A percentile compares a stretch with the other conserved stretches of the same genome.
Evolutionary conservation across 345 rosid genomes (phyloP).

Genomic region (Syzygium jambos): DNA sequence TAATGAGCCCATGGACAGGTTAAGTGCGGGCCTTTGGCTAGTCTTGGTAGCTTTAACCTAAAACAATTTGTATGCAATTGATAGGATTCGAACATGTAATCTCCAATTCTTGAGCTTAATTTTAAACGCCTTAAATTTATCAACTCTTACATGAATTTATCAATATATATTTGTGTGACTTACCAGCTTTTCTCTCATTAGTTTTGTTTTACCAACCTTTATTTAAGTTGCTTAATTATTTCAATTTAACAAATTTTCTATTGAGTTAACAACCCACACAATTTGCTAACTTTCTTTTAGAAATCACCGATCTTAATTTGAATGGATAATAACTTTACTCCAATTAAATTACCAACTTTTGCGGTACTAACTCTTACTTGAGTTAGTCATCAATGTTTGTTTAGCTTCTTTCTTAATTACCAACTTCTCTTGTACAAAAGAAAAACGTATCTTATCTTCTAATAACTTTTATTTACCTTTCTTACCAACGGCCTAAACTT

Average conservation of each 20-base stretch:
- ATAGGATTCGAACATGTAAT: no score
- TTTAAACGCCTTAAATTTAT: no score
- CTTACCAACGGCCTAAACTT: background rate
- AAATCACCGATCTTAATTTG: background rate
- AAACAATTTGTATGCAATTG: no score
- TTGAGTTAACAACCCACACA: background rate
- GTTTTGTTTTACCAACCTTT: no score
- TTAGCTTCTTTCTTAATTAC: background rate
- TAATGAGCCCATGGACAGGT: background rate
- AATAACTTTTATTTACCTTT: background rate
- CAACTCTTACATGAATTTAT: no score
- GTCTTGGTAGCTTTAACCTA: no score
- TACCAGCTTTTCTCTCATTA: no score
- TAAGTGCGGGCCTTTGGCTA: no score
- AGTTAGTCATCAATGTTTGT: background rate
- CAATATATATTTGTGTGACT: no score
- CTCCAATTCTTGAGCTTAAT: no score
- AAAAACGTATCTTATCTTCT: background rate
- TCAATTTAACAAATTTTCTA: rapidly evolving
- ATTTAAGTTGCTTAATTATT: background rate
- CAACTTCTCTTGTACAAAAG: background rate
- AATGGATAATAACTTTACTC: background rate
- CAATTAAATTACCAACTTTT: background rate
- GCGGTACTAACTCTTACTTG: background rate
- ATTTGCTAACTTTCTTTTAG: background rate